Conservation (phyloP, 1,284 basidiomycete genomes). For the Thelephora terrestris region DNA sequence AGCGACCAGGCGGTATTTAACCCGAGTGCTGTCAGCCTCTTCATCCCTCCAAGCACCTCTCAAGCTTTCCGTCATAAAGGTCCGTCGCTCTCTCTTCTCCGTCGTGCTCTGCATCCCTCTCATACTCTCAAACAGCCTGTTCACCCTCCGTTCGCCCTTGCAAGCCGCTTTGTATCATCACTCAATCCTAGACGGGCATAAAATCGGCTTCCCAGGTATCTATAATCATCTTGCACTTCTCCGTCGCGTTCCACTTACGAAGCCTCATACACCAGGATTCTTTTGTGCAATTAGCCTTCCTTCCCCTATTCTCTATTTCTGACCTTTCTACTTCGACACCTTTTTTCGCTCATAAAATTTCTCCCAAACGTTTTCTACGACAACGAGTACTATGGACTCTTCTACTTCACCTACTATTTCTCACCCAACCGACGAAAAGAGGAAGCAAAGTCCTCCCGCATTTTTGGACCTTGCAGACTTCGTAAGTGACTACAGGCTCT, state of each 20-base stretch:
- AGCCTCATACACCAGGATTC: conserved; percentile 31
- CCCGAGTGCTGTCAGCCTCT: too few relatives aligned
- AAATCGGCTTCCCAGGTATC: conserved; percentile 57
- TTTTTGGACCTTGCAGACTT: conserved; percentile 87
- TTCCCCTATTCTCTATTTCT: conserved; percentile 39
- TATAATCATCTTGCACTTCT: conserved; percentile 12
- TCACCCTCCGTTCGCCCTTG: conserved; percentile 24
- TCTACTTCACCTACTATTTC: conserved; percentile 62
- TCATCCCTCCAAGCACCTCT: too few relatives aligned
- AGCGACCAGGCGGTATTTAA: too few relatives aligned
- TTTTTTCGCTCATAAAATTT: conserved; percentile 46
- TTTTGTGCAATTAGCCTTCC: conserved; percentile 59
- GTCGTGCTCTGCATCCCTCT: conserved; percentile 12
- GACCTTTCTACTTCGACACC: conserved; percentile 44
- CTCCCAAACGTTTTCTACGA: conserved; percentile 33
- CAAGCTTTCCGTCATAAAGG: conserved; percentile 15
- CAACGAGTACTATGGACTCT: conserved; percentile 64
- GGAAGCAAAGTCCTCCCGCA: conserved; percentile 78
- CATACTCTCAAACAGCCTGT: conserved; percentile 5
- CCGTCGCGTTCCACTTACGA: conserved; percentile 14
- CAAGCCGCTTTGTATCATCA: conserved; percentile 56
- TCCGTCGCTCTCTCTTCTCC: conserved; percentile 12
- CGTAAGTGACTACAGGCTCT: conserved; percentile 35
- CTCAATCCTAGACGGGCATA: conserved; percentile 70
- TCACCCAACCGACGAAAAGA: conserved; percentile 49